A percentile compares a stretch with the other conserved stretches of the same genome.
Conservation (phyloP, 331 rosid species). For the Pyracantha coccinea region DNA sequence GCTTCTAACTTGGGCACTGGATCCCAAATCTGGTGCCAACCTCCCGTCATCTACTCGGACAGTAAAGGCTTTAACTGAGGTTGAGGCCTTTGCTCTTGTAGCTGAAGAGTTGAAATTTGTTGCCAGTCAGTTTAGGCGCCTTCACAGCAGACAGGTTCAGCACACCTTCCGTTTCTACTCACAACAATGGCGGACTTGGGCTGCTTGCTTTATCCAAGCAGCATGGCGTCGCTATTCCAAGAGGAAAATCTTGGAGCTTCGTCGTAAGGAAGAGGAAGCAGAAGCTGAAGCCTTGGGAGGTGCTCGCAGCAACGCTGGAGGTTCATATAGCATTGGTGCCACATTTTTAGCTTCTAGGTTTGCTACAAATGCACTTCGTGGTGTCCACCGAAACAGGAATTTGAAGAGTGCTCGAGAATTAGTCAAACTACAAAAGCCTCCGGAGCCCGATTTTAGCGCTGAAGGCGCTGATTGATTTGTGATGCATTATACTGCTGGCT, state of each 20-base stretch:
- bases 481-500: conserved; percentile 9
- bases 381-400: conserved; percentile 73
- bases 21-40: conserved; percentile 89
- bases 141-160: conserved; percentile 97
- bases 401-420: conserved; percentile 85
- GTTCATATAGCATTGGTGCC: conserved; percentile 62
- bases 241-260: conserved; percentile 75
- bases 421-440: conserved; percentile 90
- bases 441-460: conserved; percentile 88
- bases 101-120: conserved; percentile 94
- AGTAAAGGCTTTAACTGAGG: conserved; percentile 81
- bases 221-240: conserved; percentile 96
- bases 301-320: conserved; percentile 19
- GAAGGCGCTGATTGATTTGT: conserved; percentile 62
- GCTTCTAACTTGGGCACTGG: conserved; percentile 97
- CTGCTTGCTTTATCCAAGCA: conserved; percentile 98
- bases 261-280: conserved; percentile 69
- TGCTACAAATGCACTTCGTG: conserved; percentile 91
- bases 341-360: conserved; percentile 81
- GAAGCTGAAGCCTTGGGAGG: conserved; percentile 45
- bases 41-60: conserved; percentile 94
- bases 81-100: conserved; percentile 83
- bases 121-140: conserved; percentile 96
- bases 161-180: conserved; percentile 40
- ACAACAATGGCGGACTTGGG: conserved; percentile 95